Base-by-base conservation (phyloP, 148 eudicot species). In the Camellia granthamiana region DNA sequence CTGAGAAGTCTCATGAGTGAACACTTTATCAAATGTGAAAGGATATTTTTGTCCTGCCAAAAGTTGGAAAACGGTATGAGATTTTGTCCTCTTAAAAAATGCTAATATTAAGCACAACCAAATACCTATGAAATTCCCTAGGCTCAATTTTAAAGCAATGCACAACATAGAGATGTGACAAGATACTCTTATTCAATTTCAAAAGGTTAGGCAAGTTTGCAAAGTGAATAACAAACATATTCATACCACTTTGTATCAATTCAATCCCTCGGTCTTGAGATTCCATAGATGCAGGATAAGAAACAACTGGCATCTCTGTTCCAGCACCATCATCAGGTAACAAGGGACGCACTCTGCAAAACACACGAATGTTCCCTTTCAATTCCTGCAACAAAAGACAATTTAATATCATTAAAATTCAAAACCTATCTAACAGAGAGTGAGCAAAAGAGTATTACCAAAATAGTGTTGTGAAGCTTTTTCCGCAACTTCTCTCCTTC, bases 331-430 rank as follows among this genome's bases (percentile, higher is more conserved):
- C 97, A 77, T 91, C 92, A 9, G 92, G 94, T 74, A 91, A 83
- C 78, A 91, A 38, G 43, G 97, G 97, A 51, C 97, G 87, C 30
- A 90, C 97, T 86, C 97, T 85, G 43, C 94, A 92, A 77, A 92
- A 92, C 9, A 92, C 97, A n/a, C 97, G 91, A 49, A 92, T 92
- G 77, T 92, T 92, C 10, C 97, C 97, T 83, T 92, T 92, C 60
- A 92, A 70, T 83, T 92, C 97, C 94, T 92, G 88, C 80, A 89
- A 19, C 18, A 66, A 47, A 72, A 82, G 16, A 68, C 71, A 78
- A 43, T 4, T 64, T 59, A 84, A 7, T 7, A 78, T 59, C 47
- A 21, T 23, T 60, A 18, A n/a, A 74, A 19, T 19, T 49, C 51
- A 56, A 72, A 69, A 6, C 23, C 14, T 15, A 81, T 15, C 13